phyloP scores from a whole-genome alignment of 169 alveolate genomes.

The Eimeria necatrix region DNA sequence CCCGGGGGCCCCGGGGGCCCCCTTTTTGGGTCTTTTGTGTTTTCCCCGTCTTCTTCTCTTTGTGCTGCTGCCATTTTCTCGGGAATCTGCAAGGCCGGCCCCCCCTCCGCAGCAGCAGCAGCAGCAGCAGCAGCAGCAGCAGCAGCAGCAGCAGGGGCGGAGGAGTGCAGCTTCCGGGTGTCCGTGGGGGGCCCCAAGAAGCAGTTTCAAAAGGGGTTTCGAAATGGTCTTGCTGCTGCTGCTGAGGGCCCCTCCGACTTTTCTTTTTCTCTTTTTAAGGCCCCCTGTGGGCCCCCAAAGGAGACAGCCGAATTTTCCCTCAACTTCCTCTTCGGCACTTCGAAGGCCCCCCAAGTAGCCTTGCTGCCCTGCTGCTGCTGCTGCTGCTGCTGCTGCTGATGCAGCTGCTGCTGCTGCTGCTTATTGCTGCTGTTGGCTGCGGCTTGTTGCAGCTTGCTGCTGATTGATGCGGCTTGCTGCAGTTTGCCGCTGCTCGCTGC shows the following conservation, averaged over 20 bases:
- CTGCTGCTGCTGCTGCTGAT: too few relatives aligned
- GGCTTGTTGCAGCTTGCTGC: too few relatives aligned
- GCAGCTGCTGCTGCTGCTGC: too few relatives aligned
- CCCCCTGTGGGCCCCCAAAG: background rate
- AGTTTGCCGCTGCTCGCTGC: too few relatives aligned
- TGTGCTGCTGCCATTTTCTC: slow-evolving; percentile 37
- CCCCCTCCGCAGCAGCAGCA: background rate
- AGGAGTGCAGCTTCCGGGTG: slow-evolving; percentile 40
- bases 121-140: background rate
- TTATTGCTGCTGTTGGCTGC: too few relatives aligned
- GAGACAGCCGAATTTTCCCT: background rate
- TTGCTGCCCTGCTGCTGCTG: too few relatives aligned
- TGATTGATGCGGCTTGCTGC: too few relatives aligned
- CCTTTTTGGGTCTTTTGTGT: slow-evolving; percentile 61
- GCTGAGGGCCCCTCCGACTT: background rate
- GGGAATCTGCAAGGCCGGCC: slow-evolving; percentile 71
- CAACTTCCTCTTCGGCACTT: background rate
- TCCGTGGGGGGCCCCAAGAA: slow-evolving; percentile 59
- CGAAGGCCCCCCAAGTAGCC: background rate
- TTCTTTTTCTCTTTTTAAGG: background rate
- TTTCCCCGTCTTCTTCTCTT: slow-evolving; percentile 73
- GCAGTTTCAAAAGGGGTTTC: background rate
- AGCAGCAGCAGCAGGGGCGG: too few relatives aligned
- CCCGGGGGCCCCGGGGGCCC: slow-evolving; percentile 72
- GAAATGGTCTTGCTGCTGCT: background rate